phyloP scores from a whole-genome alignment of 768 basidiomycete species.

The Chlorophyllum brunneum region DNA sequence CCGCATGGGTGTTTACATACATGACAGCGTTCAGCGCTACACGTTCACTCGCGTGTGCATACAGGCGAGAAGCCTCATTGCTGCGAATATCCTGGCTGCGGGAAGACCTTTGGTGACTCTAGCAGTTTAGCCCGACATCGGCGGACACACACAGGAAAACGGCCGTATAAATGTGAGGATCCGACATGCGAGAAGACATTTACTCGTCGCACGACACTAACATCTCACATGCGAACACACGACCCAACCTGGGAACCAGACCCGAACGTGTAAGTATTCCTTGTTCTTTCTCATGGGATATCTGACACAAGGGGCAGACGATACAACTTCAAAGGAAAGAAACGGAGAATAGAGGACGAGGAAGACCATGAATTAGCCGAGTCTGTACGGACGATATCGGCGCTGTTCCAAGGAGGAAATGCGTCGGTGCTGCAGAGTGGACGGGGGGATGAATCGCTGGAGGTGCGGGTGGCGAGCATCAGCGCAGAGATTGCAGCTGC shows the following conservation, averaged over 20 bases:
- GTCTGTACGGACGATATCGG: slow-evolving; percentile 72
- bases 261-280: slow-evolving; percentile 63
- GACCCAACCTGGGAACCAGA: slow-evolving; percentile 84
- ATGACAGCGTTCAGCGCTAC: slow-evolving; percentile 77
- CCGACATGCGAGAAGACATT: slow-evolving; percentile 84
- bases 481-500: slow-evolving; percentile 79
- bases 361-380: slow-evolving; percentile 67
- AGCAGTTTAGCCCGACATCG: slow-evolving; percentile 90
- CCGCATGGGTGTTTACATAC: slow-evolving; percentile 13
- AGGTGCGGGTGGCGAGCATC: slow-evolving; percentile 69
- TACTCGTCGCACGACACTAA: slow-evolving; percentile 80
- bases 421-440: slow-evolving; percentile 25
- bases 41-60: slow-evolving; percentile 85
- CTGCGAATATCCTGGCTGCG: slow-evolving; percentile 86
- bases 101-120: slow-evolving; percentile 87
- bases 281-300: slow-evolving; percentile 9
- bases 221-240: slow-evolving; percentile 84
- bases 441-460: slow-evolving; percentile 45
- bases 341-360: slow-evolving; percentile 54
- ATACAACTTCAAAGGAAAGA: slow-evolving; percentile 78
- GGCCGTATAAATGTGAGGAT: slow-evolving; percentile 84
- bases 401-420: slow-evolving; percentile 53
- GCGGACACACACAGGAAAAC: slow-evolving; percentile 83
- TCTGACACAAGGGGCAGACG: slow-evolving; percentile 41
- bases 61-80: slow-evolving; percentile 92